Evolutionary conservation across 2,329 filamentous ascomycete genomes (phyloP).

Genomic region (Periconia digitata): DNA sequence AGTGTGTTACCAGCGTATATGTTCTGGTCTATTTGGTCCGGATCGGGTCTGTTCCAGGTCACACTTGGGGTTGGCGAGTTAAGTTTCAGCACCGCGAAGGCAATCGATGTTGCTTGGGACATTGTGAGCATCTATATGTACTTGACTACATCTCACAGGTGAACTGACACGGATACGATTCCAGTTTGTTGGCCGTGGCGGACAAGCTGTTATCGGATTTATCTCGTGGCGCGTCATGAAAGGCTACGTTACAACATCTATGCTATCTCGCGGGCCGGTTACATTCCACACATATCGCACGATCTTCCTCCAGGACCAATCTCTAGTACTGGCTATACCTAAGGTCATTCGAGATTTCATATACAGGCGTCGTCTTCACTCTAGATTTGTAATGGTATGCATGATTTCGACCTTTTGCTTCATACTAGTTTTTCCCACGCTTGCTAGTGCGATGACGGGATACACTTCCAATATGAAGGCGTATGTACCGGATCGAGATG

Average conservation of each 20-base stretch:
- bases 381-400: not conserved
- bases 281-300: not conserved
- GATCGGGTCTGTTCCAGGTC: not conserved
- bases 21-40: not conserved
- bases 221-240: not conserved
- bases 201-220: not conserved
- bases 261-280: not conserved
- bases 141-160: not conserved
- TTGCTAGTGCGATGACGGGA: not conserved
- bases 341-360: not conserved
- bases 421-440: not conserved
- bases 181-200: not conserved
- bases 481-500: not conserved
- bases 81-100: not conserved
- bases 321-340: not conserved
- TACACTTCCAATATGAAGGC: not conserved
- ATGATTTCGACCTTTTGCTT: not conserved
- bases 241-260: not conserved
- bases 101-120: not conserved
- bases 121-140: not conserved
- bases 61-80: not conserved
- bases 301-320: not conserved
- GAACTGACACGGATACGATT: not conserved
- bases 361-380: not conserved
- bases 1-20: not conserved